A percentile compares a stretch with the other conserved stretches of the same genome.
Evolutionary conservation across 1,284 basidiomycete species (phyloP).

Genomic region (Neolentinus lepideus): DNA sequence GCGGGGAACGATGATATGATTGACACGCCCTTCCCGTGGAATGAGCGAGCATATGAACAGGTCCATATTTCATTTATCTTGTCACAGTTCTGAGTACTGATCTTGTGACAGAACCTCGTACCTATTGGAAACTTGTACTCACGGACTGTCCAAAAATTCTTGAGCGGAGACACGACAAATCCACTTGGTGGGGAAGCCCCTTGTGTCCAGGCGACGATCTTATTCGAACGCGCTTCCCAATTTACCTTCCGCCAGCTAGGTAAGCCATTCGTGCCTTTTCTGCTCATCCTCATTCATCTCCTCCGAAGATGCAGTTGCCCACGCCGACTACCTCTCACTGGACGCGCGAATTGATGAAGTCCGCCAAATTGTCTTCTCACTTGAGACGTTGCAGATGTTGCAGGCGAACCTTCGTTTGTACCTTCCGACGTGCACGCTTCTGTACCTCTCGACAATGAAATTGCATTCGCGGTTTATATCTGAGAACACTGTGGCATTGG

Average conservation of each 20-base stretch:
- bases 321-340: not conserved
- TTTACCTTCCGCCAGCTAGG: not conserved
- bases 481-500: not conserved
- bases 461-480: not conserved
- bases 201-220: conserved; percentile 22
- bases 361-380: not conserved
- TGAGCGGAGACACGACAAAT: conserved; percentile 14
- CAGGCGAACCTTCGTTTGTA: too few relatives aligned
- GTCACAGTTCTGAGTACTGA: not conserved
- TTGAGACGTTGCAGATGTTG: too few relatives aligned
- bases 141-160: conserved; percentile 18
- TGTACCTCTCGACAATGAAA: too few relatives aligned
- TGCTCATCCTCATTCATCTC: not conserved
- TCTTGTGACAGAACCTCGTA: conserved; percentile 11
- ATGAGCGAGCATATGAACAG: conserved; percentile 50
- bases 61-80: conserved; percentile 22
- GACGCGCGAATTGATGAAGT: not conserved
- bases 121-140: conserved; percentile 9
- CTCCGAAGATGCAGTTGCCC: not conserved
- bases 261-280: not conserved
- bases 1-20: conserved; percentile 36
- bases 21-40: conserved; percentile 60
- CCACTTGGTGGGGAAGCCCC: conserved; percentile 12
- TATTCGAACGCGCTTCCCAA: conserved; percentile 18
- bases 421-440: too few relatives aligned